Base-by-base conservation (phyloP, 176 grass and related monocot species). In the Oryza coarctata region DNA sequence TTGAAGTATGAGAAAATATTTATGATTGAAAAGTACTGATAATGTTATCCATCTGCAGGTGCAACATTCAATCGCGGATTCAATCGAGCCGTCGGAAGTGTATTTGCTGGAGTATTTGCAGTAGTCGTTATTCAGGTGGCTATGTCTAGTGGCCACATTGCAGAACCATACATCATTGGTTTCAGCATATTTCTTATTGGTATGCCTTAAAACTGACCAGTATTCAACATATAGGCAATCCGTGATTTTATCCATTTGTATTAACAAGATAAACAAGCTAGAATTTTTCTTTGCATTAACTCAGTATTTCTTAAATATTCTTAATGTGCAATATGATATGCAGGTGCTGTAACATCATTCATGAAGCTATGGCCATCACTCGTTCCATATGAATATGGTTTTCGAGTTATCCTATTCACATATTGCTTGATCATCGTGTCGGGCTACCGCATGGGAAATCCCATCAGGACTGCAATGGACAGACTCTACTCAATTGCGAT, bases 401-500 rank as follows among this genome's bases (percentile, higher is more conserved):
- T 97, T 79, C 58, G 94, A 69, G 94, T 97, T 66, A 93, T 82
- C 72, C 94, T 97, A 65, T 93, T 97, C 86, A 97, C 90, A 29
- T 97, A 89, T 68, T 97, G 94, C 70, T 78, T 97, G 81, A 93
- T 97, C 47, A 91, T 97, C 74, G 88, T 85, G 57, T 97, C 90
- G 20, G 90, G 94, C 49, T 97, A 97, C 79, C 88, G 88, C 13
- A 93, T 91, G 90, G 94, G 94, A 61, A 93, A 91, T 65, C 90
- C 94, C 14, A 83, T 91, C 32, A 86, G 81, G 68, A 97, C 81
- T 26, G 90, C 84, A 45, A 97, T 97, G 90, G 77, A 85, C 25
- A 89, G 90, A 32, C 88, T 97, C 68, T 97, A 89, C 80, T 93
- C 94, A 13, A 97, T 97, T 68, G 94, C 94, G 28, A 93, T 97